These are phyloP conservation scores for Friedmanniomyces simplex DNA, from an alignment of 495 filamentous ascomycete genomes.

Conservation along the genomic window DNA sequence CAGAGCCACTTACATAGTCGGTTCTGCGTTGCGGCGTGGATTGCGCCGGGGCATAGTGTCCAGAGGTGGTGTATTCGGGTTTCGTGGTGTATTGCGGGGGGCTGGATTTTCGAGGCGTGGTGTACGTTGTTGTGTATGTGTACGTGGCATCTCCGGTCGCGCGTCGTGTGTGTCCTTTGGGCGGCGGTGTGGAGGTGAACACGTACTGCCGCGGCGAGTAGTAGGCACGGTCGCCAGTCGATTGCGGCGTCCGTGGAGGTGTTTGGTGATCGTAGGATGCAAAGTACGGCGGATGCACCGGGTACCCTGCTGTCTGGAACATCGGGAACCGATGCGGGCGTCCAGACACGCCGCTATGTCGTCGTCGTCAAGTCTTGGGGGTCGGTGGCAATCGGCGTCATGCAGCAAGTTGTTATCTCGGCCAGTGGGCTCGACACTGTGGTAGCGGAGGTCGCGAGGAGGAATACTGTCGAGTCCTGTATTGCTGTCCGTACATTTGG, in stretches of 20 bases:
- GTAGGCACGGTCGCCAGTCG: conserved; percentile 22
- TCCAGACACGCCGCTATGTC: conserved; percentile 15
- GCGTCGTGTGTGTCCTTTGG: conserved; percentile 30
- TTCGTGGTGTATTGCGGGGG: conserved; percentile 13
- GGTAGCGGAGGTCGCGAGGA: conserved; percentile 22
- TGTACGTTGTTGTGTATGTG: conserved; percentile 17
- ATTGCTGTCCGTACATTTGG: conserved; percentile 27
- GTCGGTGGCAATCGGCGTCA: background rate
- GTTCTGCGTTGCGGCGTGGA: conserved; percentile 29
- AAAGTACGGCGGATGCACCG: conserved; percentile 28
- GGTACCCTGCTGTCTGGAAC: conserved; percentile 29
- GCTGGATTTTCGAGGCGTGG: conserved; percentile 22
- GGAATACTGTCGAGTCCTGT: conserved; percentile 17
- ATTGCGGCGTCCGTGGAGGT: conserved; percentile 29
- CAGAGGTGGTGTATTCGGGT: conserved; percentile 24
- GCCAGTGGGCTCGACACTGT: conserved; percentile 14
- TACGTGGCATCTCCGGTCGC: conserved; percentile 27
- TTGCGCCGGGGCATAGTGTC: conserved; percentile 25
- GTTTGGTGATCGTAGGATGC: conserved; percentile 28
- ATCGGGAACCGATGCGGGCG: conserved; percentile 21
- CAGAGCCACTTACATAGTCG: conserved; percentile 36
- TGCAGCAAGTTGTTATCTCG: conserved; percentile 13
- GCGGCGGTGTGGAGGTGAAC: conserved; percentile 27
- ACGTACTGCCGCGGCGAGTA: conserved; percentile 30
- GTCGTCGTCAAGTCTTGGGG: conserved; percentile 4